phyloP scores from a whole-genome alignment of 352 stramenopile species.

The Globisporangium echinulatum region DNA sequence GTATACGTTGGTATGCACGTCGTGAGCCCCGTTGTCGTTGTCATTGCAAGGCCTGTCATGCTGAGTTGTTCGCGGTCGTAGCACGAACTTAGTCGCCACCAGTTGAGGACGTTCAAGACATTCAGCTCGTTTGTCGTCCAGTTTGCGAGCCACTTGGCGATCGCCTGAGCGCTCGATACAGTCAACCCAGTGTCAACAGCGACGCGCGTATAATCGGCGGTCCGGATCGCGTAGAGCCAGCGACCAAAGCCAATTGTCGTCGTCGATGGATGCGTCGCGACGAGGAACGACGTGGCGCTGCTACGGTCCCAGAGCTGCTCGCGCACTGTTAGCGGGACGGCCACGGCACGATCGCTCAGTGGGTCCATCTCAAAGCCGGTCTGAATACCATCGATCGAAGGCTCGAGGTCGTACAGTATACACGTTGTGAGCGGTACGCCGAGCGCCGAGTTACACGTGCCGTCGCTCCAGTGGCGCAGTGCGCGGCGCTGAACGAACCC shows the following conservation, averaged over 20 bases:
- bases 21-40: constrained; percentile 6
- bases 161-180: constrained; percentile 14
- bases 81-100: constrained; percentile 46
- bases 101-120: constrained; percentile 31
- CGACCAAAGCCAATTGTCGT: constrained; percentile 23
- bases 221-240: constrained; percentile 38
- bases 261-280: constrained; percentile 22
- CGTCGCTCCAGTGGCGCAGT: constrained; percentile 50
- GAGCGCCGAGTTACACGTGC: constrained; percentile 50
- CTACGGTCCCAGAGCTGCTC: constrained; percentile 28
- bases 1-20: constrained; percentile 19
- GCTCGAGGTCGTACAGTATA: constrained; percentile 57
- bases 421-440: constrained; percentile 26
- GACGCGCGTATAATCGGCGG: constrained; percentile 12
- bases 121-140: constrained; percentile 39
- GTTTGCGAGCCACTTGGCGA: constrained; percentile 27
- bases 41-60: constrained; percentile 8
- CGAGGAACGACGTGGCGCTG: constrained; percentile 32
- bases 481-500: constrained; percentile 43
- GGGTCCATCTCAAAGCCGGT: constrained; percentile 65
- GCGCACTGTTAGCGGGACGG: constrained; percentile 16
- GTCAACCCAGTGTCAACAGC: constrained; percentile 18
- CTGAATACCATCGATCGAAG: constrained; percentile 34
- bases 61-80: constrained; percentile 26
- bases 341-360: constrained; percentile 5